Evolutionary conservation across 2,329 filamentous ascomycete genomes (phyloP).

Genomic region (Penicillium sp.): DNA sequence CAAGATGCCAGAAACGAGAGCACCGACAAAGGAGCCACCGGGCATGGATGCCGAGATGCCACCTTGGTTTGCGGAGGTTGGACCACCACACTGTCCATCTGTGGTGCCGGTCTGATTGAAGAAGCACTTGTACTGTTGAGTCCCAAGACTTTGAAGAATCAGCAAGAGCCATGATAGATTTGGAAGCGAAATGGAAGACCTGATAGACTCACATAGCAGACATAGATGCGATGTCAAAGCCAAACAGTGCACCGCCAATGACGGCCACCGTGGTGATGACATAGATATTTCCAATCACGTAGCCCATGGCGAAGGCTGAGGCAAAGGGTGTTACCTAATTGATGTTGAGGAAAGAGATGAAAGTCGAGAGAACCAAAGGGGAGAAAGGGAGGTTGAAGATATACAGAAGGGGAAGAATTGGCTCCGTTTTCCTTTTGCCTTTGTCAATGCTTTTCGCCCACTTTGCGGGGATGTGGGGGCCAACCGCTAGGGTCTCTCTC

Average conservation of each 20-base stretch:
- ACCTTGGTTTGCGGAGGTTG: conserved; percentile 57
- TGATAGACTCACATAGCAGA: conserved; percentile 50
- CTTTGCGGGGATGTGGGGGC: background rate
- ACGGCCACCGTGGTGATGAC: conserved; percentile 58
- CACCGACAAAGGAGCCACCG: conserved; percentile 66
- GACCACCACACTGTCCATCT: conserved; percentile 41
- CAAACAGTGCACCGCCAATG: conserved; percentile 68
- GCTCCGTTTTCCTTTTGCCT: background rate
- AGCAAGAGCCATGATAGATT: background rate
- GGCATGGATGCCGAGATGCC: conserved; percentile 73
- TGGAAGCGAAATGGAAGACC: background rate
- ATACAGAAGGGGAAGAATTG: background rate
- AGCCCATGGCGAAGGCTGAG: conserved; percentile 27
- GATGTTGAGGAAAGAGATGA: background rate
- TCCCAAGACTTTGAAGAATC: conserved; percentile 50
- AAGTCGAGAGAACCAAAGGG: background rate
- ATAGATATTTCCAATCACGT: conserved; percentile 56
- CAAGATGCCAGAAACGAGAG: conserved; percentile 54
- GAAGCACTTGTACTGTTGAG: conserved; percentile 67
- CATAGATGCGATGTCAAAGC: conserved; percentile 78
- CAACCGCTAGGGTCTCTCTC: background rate
- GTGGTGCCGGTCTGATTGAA: conserved; percentile 56
- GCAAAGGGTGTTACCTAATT: background rate
- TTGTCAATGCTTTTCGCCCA: background rate
- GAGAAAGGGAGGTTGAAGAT: background rate